Conservation (phyloP, 1,284 basidiomycete species). For the Ceratobasidium sp. region DNA sequence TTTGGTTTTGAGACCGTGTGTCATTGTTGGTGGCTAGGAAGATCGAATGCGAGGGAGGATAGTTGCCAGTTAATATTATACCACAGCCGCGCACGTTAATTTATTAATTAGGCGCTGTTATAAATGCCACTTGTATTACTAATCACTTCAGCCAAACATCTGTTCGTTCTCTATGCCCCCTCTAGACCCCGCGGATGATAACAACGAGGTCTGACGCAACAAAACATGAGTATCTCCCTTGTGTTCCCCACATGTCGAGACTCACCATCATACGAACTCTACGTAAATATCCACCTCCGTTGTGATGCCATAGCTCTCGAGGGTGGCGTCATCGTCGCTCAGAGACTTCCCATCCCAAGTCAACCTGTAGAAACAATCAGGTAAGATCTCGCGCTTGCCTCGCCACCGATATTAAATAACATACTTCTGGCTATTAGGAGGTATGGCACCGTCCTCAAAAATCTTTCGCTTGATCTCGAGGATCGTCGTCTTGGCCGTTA, state of each 20-base stretch:
- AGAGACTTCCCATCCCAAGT: constrained; percentile 25
- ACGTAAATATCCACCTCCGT: constrained; percentile 37
- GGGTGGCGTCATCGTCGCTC: constrained; percentile 26
- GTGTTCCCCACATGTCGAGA: not conserved
- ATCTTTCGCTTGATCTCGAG: constrained; percentile 37
- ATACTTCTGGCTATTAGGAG: constrained; percentile 28
- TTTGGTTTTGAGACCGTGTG: too few species aligned
- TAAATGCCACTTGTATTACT: too few species aligned
- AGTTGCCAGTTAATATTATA: too few species aligned
- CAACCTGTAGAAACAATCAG: not conserved
- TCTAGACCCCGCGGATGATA: too few species aligned
- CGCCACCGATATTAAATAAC: not conserved
- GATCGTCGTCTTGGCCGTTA: constrained; percentile 29
- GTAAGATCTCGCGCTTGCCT: not conserved
- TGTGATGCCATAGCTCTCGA: constrained; percentile 39
- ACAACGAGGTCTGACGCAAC: constrained; percentile 7
- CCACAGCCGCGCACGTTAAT: not conserved
- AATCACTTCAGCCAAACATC: too few species aligned
- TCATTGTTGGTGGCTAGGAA: too few species aligned
- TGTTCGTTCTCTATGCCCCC: too few species aligned
- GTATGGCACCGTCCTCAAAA: constrained; percentile 39
- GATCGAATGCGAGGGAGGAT: too few species aligned
- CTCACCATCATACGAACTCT: constrained; percentile 19
- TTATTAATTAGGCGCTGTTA: too few species aligned
- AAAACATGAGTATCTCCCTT: constrained; percentile 1